These are phyloP conservation scores for Plantago lanceolata DNA, from an alignment of 305 asterid genomes.

Conservation along the genomic window DNA sequence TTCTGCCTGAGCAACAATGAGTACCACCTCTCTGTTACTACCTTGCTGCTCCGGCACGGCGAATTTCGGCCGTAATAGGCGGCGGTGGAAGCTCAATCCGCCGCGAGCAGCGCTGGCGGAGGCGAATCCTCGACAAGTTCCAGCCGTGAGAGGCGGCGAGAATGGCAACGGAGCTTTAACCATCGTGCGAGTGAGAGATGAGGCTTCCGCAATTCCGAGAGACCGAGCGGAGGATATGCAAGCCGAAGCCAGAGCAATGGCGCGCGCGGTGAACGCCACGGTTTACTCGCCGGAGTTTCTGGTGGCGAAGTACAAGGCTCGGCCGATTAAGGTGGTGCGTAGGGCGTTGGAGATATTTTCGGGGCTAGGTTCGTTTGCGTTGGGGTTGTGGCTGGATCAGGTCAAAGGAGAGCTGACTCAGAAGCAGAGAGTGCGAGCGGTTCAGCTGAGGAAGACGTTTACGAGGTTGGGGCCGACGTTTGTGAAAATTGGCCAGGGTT, in stretches of 20 bases:
- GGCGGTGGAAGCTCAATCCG: conserved; percentile 19
- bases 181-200: conserved; percentile 27
- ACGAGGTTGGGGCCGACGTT: conserved; percentile 90
- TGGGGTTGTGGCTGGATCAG: conserved; percentile 70
- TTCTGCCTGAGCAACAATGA: conserved; percentile 23
- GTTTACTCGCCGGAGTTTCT: conserved; percentile 66
- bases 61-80: conserved; percentile 22
- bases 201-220: conserved; percentile 35
- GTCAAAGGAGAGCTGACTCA: conserved; percentile 45
- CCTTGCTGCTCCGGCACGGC: conserved; percentile 27
- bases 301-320: conserved; percentile 54
- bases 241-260: conserved; percentile 86
- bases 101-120: conserved; percentile 69
- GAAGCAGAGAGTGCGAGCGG: conserved; percentile 63
- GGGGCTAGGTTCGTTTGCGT: conserved; percentile 69
- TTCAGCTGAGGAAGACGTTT: conserved; percentile 61
- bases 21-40: conserved; percentile 26
- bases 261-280: conserved; percentile 76
- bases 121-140: conserved; percentile 50
- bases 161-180: conserved; percentile 20
- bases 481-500: conserved; percentile 92
- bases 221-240: conserved; percentile 91
- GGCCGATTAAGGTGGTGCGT: conserved; percentile 62
- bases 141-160: conserved; percentile 40
- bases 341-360: conserved; percentile 66